These are phyloP conservation scores for Flammula alnicola DNA, from an alignment of 1,284 basidiomycete genomes.

Conservation along the genomic window DNA sequence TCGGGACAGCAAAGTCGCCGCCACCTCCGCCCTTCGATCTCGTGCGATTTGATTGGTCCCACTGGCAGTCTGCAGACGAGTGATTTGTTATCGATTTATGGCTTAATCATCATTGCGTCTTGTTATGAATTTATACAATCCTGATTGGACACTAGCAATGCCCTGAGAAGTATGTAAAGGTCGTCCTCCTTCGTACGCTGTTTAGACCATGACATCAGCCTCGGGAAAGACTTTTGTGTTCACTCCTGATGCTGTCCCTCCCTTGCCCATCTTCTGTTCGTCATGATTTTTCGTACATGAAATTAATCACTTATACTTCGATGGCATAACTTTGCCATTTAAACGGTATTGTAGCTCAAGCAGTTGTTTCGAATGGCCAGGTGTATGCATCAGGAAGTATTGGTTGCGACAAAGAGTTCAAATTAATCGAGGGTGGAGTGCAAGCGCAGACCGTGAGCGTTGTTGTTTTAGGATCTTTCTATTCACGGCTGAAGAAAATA, in stretches of 20 bases:
- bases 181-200: no score
- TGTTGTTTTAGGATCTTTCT: neutral
- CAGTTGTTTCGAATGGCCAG: slow-evolving; percentile 51
- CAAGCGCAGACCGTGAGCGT: slow-evolving; percentile 56
- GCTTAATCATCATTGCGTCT: no score
- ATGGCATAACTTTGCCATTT: no score
- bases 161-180: no score
- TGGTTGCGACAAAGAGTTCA: slow-evolving; percentile 52
- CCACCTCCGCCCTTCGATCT: no score
- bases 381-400: slow-evolving; percentile 68
- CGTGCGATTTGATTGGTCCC: no score
- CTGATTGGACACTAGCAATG: no score
- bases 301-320: no score
- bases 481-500: neutral
- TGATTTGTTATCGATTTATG: no score
- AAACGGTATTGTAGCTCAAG: slow-evolving; percentile 47
- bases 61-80: no score
- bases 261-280: slow-evolving; percentile 56
- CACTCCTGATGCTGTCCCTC: slow-evolving; percentile 48
- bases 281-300: slow-evolving; percentile 11
- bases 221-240: slow-evolving; percentile 37
- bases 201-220: neutral
- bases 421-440: slow-evolving; percentile 57
- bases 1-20: no score
- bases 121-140: no score